phyloP scores from a whole-genome alignment of 164 flowering plant genomes.

The Stephania cephalantha region DNA sequence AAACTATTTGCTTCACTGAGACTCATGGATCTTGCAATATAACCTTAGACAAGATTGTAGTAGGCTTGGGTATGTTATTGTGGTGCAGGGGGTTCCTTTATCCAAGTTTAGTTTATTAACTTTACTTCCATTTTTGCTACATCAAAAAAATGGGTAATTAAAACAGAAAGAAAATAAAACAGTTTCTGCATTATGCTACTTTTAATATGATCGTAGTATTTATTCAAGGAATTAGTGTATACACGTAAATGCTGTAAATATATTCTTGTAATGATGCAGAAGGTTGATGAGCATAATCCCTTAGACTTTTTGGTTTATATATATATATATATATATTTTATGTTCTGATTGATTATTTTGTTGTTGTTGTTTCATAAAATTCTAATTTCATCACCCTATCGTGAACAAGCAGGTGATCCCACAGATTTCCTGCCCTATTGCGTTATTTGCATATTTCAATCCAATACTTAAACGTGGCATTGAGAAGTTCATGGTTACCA shows the following conservation, averaged over 20 bases:
- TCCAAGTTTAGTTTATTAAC: background rate
- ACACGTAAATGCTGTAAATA: background rate
- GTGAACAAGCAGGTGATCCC: constrained; percentile 62
- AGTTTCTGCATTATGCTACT: background rate
- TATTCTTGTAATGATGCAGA: background rate
- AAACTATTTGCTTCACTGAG: background rate
- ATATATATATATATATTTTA: too few species aligned
- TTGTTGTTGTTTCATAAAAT: background rate
- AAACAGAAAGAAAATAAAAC: background rate
- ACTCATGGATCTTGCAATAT: background rate
- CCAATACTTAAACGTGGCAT: constrained; percentile 83
- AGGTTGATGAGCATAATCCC: background rate
- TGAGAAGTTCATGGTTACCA: constrained; percentile 61
- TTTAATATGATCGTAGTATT: background rate
- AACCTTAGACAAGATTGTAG: background rate
- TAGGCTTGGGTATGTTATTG: background rate
- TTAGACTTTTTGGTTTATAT: too few species aligned
- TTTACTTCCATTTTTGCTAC: background rate
- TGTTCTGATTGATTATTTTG: background rate
- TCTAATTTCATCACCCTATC: constrained; percentile 9
- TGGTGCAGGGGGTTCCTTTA: background rate
- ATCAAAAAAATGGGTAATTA: too few species aligned
- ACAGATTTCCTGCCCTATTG: constrained; percentile 74
- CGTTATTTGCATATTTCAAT: constrained; percentile 80
- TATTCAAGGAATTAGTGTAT: background rate